These are phyloP conservation scores for Aspergillus ibericus DNA, from an alignment of 2,329 filamentous ascomycete species.

Conservation along the genomic window DNA sequence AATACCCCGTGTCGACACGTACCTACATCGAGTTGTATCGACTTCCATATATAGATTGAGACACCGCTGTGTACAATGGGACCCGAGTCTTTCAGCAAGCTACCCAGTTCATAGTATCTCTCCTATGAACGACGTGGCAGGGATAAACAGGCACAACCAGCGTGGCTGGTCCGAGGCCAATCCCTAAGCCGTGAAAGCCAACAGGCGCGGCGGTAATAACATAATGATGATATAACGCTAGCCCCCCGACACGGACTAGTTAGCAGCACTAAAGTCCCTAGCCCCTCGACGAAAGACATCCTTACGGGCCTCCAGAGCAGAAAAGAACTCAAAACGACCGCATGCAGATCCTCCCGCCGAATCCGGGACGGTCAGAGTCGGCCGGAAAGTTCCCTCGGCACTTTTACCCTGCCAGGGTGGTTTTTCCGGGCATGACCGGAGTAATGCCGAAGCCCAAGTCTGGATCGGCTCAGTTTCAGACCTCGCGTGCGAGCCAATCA, in stretches of 20 bases:
- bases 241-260: neutral
- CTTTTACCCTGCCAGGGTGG: conserved; percentile 19
- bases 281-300: conserved; percentile 5
- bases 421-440: conserved; percentile 26
- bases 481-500: conserved; percentile 5
- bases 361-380: conserved; percentile 16
- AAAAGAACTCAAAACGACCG: conserved; percentile 9
- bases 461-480: conserved; percentile 14
- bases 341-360: conserved; percentile 22
- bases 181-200: neutral
- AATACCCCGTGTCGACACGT: neutral
- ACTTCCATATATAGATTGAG: neutral
- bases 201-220: neutral
- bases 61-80: neutral
- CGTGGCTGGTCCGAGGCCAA: neutral
- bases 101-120: neutral
- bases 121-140: neutral
- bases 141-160: neutral
- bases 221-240: neutral
- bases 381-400: conserved; percentile 18
- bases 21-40: neutral
- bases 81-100: neutral
- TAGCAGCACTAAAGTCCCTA: neutral
- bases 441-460: conserved; percentile 24
- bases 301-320: neutral